A percentile compares a stretch with the other conserved stretches of the same genome.
Conservation (phyloP, 2,329 filamentous ascomycete species). For the Pleoardoris graminearum region DNA sequence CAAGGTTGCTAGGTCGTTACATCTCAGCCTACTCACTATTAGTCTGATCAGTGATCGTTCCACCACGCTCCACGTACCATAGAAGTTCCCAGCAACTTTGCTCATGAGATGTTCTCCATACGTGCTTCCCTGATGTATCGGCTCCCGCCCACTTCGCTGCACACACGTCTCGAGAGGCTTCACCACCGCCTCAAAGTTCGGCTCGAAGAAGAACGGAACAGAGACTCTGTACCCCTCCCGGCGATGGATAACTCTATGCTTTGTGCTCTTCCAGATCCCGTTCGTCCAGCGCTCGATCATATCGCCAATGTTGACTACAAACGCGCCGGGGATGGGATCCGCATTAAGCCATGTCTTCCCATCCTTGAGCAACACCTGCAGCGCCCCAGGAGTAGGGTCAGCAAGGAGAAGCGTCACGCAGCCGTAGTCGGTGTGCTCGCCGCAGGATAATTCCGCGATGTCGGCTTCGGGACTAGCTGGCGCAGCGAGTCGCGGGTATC, state of each 20-base stretch:
- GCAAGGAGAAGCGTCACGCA: slow-evolving; percentile 53
- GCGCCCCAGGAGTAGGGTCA: slow-evolving; percentile 48
- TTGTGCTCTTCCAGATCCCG: slow-evolving; percentile 48
- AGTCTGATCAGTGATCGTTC: no score
- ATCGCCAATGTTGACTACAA: slow-evolving; percentile 56
- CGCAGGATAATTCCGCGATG: slow-evolving; percentile 44
- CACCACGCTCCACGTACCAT: slow-evolving; percentile 5
- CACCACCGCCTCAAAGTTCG: slow-evolving; percentile 48
- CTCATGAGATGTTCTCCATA: slow-evolving; percentile 51
- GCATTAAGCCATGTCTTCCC: slow-evolving; percentile 50
- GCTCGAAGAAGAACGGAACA: slow-evolving; percentile 57
- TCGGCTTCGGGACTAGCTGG: slow-evolving; percentile 12
- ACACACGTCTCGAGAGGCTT: slow-evolving; percentile 46
- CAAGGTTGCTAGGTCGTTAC: background rate
- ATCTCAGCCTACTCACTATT: no score
- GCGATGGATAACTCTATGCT: slow-evolving; percentile 52
- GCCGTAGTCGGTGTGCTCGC: slow-evolving; percentile 52
- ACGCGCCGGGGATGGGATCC: slow-evolving; percentile 49
- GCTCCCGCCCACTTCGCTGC: slow-evolving; percentile 31
- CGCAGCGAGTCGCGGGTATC: slow-evolving; percentile 41
- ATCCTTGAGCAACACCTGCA: slow-evolving; percentile 50
- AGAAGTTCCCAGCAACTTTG: slow-evolving; percentile 51
- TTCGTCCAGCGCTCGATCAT: slow-evolving; percentile 54
- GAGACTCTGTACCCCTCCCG: slow-evolving; percentile 46
- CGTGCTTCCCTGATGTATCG: slow-evolving; percentile 37